Base-by-base conservation (phyloP, 2,329 filamentous ascomycete species). In the Fusarium nurragi region DNA sequence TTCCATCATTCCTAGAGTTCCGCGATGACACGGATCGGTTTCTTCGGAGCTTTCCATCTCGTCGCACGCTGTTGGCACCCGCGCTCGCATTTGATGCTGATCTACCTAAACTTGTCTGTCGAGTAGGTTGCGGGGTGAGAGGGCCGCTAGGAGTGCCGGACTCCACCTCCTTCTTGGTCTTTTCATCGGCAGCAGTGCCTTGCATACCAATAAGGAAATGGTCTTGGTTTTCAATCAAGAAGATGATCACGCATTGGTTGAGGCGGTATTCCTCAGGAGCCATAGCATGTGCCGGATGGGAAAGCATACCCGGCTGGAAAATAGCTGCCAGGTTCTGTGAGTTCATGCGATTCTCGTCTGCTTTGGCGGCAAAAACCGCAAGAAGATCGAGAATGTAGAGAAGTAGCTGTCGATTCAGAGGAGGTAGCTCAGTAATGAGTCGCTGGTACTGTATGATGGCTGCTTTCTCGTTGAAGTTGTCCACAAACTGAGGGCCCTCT, bases 121-220 rank as follows among this genome's bases (percentile, higher is more conserved):
- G 72, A 76, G 81, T 74, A 76, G 84, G 69, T 75, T 79, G 80
- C 56, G 84, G 79, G 65, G 86, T 86, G 32, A 71, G 47, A 21
- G 76, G 73, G 12, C 60, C 67, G 73, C 77, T 69, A 76, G 83
- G 85, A 4, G 90, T 90, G 54, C 91, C 92, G 73, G 94, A 89
- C 65, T 88, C 83, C 39, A 90, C 84, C 69, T 86, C 84, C 69
- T 86, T 81, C 68, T 85, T 84, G 2, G 86, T 89, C 74, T 85
- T 89, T 74, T 96, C 92, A 74, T 97, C 94, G n/a, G 94, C 92
- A n/a, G 88, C 94, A n/a, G 94, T 97, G 40, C 95, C 95, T 74
- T 93, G 92, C 95, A 99, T 99, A 53, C 95, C 95, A 66, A 99
- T 96, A 67, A 99, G 82, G 82, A 99, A 99, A 77, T 97, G 92